Percentiles rank a stretch among this genome's conserved stretches.
Conservation (phyloP, 2,329 filamentous ascomycete species). For the Fusarium avenaceum region DNA sequence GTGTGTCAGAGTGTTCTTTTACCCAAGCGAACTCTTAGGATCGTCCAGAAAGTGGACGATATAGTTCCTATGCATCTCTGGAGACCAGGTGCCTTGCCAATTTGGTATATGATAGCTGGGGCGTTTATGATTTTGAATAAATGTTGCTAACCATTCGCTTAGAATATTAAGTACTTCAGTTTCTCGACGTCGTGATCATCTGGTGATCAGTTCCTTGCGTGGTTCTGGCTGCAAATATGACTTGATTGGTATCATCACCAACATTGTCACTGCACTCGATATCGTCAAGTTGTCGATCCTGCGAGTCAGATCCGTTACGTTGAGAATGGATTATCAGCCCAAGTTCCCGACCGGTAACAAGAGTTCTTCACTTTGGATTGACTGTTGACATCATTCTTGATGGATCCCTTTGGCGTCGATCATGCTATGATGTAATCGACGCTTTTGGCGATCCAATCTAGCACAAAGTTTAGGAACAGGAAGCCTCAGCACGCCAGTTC, state of each 20-base stretch:
- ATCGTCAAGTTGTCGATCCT: slow-evolving; percentile 12
- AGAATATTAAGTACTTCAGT: too few species aligned
- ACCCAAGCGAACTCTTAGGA: neutral
- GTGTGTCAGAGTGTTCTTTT: neutral
- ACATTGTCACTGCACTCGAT: neutral
- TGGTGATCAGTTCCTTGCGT: neutral
- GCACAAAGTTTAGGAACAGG: slow-evolving; percentile 16
- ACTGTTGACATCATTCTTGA: slow-evolving; percentile 24
- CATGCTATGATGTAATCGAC: slow-evolving; percentile 31
- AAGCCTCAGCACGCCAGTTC: slow-evolving; percentile 1
- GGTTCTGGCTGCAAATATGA: neutral
- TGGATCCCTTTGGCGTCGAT: slow-evolving; percentile 8
- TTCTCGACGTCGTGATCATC: neutral
- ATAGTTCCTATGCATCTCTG: neutral
- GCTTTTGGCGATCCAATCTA: slow-evolving; percentile 24
- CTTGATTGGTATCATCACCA: neutral
- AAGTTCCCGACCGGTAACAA: neutral
- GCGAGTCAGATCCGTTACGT: neutral
- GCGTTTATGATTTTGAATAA: neutral
- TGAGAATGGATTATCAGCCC: neutral
- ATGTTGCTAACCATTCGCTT: neutral
- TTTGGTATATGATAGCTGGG: neutral
- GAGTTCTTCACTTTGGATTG: neutral
- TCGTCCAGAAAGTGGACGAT: neutral
- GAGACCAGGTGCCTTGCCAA: neutral